Percentiles rank a stretch among this genome's conserved stretches.
These are phyloP conservation scores for Vitis rotundifolia DNA, from an alignment of 164 flowering plant species.

Conservation along the genomic window DNA sequence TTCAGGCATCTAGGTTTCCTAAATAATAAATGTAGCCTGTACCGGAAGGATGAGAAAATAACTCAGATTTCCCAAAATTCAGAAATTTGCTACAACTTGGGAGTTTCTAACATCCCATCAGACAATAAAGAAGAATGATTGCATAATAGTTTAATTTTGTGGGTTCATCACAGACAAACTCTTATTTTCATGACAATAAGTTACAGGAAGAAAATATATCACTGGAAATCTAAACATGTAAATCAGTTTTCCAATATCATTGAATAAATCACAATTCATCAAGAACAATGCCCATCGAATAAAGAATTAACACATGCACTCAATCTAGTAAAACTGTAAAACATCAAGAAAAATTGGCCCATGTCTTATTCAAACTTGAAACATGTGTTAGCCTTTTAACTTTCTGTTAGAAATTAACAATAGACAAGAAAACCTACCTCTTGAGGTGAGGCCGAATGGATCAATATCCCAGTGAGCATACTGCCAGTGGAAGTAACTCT, in stretches of 20 bases:
- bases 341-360: neutral
- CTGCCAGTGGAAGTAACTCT: neutral
- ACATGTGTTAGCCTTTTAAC: neutral
- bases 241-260: neutral
- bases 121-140: too few relatives aligned
- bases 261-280: conserved; percentile 1
- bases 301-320: neutral
- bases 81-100: too few relatives aligned
- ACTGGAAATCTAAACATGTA: too few relatives aligned
- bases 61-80: too few relatives aligned
- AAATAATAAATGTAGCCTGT: too few relatives aligned
- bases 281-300: neutral
- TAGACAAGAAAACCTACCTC: conserved; percentile 22
- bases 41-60: too few relatives aligned
- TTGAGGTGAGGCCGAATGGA: conserved; percentile 17
- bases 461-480: conserved; percentile 7
- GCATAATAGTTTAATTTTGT: too few relatives aligned
- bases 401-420: neutral
- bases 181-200: too few relatives aligned
- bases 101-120: too few relatives aligned
- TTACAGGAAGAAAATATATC: too few relatives aligned
- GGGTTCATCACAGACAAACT: too few relatives aligned
- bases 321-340: neutral
- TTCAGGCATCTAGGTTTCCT: too few relatives aligned
- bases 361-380: conserved; percentile 3